phyloP scores from a whole-genome alignment of 805 yeast genomes.

The Ogataea saltuana region DNA sequence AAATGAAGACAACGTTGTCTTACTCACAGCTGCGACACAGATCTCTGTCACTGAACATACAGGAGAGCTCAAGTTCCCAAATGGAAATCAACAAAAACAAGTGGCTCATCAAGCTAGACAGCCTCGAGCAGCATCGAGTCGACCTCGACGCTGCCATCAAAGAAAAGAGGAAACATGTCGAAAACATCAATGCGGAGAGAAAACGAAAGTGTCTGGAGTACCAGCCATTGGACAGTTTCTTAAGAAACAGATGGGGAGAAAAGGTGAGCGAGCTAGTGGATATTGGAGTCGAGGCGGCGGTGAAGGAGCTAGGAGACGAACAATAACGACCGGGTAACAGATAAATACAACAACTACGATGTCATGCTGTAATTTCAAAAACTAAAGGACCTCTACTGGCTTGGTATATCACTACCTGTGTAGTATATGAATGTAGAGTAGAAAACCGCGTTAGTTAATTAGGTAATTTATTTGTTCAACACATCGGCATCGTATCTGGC shows the following conservation, averaged over 20 bases:
- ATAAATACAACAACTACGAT: neutral
- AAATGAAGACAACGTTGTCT: constrained; percentile 40
- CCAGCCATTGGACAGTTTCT: constrained; percentile 45
- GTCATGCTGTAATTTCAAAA: neutral
- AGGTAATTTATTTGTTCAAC: constrained; percentile 18
- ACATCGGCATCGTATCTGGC: constrained; percentile 99
- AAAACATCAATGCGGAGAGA: constrained; percentile 44
- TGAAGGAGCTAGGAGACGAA: constrained; percentile 21
- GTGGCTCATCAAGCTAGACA: constrained; percentile 40
- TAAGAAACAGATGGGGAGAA: constrained; percentile 52
- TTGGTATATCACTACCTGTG: no score
- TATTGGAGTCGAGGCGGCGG: constrained; percentile 38
- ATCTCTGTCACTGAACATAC: constrained; percentile 37
- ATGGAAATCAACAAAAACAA: constrained; percentile 31
- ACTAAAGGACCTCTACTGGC: no score
- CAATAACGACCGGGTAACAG: no score
- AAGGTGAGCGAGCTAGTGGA: constrained; percentile 43
- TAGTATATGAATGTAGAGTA: neutral
- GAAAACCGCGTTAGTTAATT: constrained; percentile 7
- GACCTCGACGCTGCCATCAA: constrained; percentile 32
- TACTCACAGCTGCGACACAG: constrained; percentile 43
- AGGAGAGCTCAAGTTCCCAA: constrained; percentile 9
- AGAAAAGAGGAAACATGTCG: constrained; percentile 42
- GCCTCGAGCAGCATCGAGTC: constrained; percentile 32
- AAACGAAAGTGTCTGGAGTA: constrained; percentile 44